A percentile compares a stretch with the other conserved stretches of the same genome.
phyloP scores from a whole-genome alignment of 2,329 filamentous ascomycete species.

The Colletotrichum spaethianum region DNA sequence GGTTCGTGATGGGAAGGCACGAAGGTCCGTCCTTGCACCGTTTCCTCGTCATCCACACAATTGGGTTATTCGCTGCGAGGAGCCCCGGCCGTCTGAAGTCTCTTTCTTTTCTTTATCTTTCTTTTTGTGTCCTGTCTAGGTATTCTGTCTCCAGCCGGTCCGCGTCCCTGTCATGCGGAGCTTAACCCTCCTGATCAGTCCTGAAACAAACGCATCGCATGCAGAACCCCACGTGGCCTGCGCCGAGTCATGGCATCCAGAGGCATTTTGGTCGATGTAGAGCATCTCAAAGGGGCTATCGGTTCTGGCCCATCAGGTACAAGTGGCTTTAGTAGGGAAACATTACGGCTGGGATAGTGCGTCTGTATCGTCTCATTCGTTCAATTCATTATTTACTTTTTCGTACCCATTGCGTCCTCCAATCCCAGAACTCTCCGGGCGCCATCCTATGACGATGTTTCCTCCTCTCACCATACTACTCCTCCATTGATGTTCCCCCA shows the following conservation, averaged over 20 bases:
- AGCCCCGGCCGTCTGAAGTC: background rate
- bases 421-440: background rate
- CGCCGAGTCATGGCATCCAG: background rate
- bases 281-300: background rate
- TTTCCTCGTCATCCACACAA: background rate
- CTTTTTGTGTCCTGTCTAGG: no score
- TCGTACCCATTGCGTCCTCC: background rate
- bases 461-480: conserved; percentile 13
- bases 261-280: background rate
- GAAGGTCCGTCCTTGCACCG: background rate
- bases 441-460: conserved; percentile 22
- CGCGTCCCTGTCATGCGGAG: background rate
- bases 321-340: background rate
- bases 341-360: background rate
- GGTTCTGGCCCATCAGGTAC: background rate
- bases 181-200: background rate
- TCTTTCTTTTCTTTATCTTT: no score
- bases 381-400: conserved; percentile 5
- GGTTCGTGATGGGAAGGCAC: background rate
- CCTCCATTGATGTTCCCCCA: background rate
- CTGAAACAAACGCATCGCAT: background rate
- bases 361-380: background rate
- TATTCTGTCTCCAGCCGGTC: no score
- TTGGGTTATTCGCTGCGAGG: background rate
- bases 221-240: no score